Conservation (phyloP, 23 red algal species). For the Agarophyton chilense region DNA sequence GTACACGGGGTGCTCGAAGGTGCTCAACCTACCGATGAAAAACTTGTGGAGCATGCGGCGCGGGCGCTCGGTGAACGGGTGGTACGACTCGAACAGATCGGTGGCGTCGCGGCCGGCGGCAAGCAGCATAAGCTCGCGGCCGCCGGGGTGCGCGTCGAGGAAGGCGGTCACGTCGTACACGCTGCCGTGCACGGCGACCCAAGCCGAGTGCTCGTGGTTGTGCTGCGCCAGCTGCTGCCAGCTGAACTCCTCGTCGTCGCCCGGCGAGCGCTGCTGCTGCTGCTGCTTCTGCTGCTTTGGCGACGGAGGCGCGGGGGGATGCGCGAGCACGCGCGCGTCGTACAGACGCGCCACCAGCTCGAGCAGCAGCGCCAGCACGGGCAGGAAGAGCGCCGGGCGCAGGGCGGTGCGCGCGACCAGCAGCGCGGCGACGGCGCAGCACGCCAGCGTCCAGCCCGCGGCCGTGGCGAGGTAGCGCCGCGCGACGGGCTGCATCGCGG, state of each 20-base stretch:
- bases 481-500: slow-evolving; percentile 1
- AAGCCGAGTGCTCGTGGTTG: slow-evolving; percentile 75
- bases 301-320: too few relatives aligned
- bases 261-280: neutral
- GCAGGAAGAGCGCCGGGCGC: neutral
- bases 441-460: neutral
- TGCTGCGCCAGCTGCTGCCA: slow-evolving; percentile 86
- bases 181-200: slow-evolving; percentile 81
- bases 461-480: neutral
- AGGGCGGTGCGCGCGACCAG: slow-evolving; percentile 13
- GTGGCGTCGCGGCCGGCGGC: slow-evolving; percentile 80
- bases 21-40: slow-evolving; percentile 60
- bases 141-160: slow-evolving; percentile 87
- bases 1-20: slow-evolving; percentile 81
- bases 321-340: slow-evolving; percentile 33
- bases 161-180: slow-evolving; percentile 92
- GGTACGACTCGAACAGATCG: slow-evolving; percentile 79
- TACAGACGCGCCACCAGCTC: slow-evolving; percentile 40
- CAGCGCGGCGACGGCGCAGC: slow-evolving; percentile 12
- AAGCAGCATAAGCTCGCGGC: slow-evolving; percentile 73
- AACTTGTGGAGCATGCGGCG: slow-evolving; percentile 33
- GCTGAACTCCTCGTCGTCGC: slow-evolving; percentile 45
- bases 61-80: slow-evolving; percentile 69
- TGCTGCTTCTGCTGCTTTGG: too few relatives aligned
- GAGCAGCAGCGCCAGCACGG: slow-evolving; percentile 1